phyloP scores from a whole-genome alignment of 352 stramenopile species.

The Phytophthora hibernalis region DNA sequence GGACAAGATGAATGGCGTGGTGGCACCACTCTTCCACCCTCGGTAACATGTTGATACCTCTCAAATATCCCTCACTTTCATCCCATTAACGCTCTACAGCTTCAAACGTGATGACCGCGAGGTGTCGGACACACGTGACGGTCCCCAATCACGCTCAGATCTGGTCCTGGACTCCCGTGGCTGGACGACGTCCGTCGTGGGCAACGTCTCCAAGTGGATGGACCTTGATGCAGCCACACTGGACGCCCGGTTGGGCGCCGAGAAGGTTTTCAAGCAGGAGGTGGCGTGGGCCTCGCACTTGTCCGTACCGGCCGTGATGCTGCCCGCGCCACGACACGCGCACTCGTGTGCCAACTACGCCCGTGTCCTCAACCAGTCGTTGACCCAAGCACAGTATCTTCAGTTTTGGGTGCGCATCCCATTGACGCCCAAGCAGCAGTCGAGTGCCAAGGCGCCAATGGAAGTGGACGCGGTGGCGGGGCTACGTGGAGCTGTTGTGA shows the following conservation, averaged over 20 bases:
- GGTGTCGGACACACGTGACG: conserved; percentile 66
- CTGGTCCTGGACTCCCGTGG: conserved; percentile 84
- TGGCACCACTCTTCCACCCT: conserved; percentile 85
- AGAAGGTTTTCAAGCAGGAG: conserved; percentile 91
- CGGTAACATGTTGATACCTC: conserved; percentile 41
- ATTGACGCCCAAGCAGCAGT: conserved; percentile 47
- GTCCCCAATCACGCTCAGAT: conserved; percentile 75
- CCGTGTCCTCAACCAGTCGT: conserved; percentile 80
- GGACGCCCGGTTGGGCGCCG: conserved; percentile 52
- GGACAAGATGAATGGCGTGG: conserved; percentile 83
- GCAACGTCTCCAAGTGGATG: conserved; percentile 85
- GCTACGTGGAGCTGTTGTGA: conserved; percentile 27
- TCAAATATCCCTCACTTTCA: neutral
- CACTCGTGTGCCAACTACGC: conserved; percentile 85
- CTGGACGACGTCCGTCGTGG: conserved; percentile 87
- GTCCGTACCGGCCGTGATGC: conserved; percentile 94
- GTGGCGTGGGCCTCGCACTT: conserved; percentile 97
- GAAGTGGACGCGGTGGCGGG: conserved; percentile 22
- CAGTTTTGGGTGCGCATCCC: conserved; percentile 91
- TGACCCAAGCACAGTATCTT: conserved; percentile 80
- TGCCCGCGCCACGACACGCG: conserved; percentile 73
- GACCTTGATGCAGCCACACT: conserved; percentile 61
- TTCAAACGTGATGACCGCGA: conserved; percentile 75
- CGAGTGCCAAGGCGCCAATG: conserved; percentile 25
- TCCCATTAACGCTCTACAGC: conserved; percentile 22